Evolutionary conservation across 1,284 basidiomycete genomes (phyloP).

Genomic region (Irpex lacteus): DNA sequence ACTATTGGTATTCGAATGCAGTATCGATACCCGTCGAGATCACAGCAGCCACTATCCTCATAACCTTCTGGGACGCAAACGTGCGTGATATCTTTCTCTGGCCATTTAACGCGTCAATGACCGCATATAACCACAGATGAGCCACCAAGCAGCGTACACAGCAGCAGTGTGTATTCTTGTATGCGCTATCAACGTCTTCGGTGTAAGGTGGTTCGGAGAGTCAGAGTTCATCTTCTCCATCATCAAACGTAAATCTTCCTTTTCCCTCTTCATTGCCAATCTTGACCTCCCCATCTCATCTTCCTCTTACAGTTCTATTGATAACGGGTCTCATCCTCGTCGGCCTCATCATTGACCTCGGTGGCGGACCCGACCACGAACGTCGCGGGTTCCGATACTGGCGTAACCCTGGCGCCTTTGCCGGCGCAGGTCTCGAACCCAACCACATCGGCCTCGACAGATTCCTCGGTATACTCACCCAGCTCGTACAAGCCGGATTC

Average conservation of each 20-base stretch:
- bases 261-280: background rate
- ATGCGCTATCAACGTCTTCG: conserved; percentile 73
- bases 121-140: conserved; percentile 30
- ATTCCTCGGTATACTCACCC: conserved; percentile 68
- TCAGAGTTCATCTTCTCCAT: conserved; percentile 65
- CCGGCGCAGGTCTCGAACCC: conserved; percentile 42
- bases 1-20: conserved; percentile 51
- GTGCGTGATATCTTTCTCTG: conserved; percentile 31
- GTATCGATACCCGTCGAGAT: conserved; percentile 75
- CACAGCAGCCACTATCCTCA: conserved; percentile 69
- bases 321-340: conserved; percentile 62
- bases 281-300: background rate
- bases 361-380: conserved; percentile 60
- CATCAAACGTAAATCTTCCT: conserved; percentile 49
- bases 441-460: conserved; percentile 45
- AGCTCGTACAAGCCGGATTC: conserved; percentile 79
- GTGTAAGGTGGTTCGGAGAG: conserved; percentile 51
- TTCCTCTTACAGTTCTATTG: conserved; percentile 39
- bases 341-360: conserved; percentile 69
- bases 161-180: conserved; percentile 58
- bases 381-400: conserved; percentile 71
- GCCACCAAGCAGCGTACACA: conserved; percentile 61
- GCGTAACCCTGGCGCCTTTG: conserved; percentile 65
- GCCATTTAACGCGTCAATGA: background rate
- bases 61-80: conserved; percentile 75